Evolutionary conservation across 2,329 filamentous ascomycete genomes (phyloP).

Genomic region (Periconia macrospinosa): DNA sequence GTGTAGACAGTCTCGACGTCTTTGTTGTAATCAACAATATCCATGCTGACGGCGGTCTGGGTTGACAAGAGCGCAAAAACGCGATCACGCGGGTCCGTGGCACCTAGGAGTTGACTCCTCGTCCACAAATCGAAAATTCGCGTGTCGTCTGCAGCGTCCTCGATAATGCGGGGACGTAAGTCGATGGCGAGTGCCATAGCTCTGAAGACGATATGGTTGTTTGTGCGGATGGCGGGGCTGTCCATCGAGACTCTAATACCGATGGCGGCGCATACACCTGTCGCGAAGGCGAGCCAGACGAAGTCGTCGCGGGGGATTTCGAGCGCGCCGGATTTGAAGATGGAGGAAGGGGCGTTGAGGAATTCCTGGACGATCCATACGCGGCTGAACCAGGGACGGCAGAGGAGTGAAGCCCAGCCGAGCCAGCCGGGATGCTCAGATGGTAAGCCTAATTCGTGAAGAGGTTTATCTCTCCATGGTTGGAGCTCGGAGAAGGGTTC

Average conservation of each 20-base stretch:
- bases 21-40: slow-evolving; percentile 7
- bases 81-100: slow-evolving; percentile 10
- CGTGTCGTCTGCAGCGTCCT: neutral
- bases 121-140: slow-evolving; percentile 7
- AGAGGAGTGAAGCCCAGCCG: slow-evolving; percentile 10
- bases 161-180: neutral
- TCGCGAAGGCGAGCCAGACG: slow-evolving; percentile 5
- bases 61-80: slow-evolving; percentile 12
- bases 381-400: slow-evolving; percentile 11
- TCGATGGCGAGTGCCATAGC: neutral
- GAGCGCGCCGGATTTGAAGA: slow-evolving; percentile 10
- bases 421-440: slow-evolving; percentile 2
- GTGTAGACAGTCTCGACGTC: slow-evolving; percentile 1
- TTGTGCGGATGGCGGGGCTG: neutral
- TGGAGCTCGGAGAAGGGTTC: neutral
- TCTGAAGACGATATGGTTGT: neutral
- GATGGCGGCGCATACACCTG: slow-evolving; percentile 1
- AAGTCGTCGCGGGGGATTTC: slow-evolving; percentile 5
- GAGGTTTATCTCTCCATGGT: neutral
- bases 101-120: slow-evolving; percentile 8
- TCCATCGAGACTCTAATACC: neutral
- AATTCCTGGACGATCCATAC: slow-evolving; percentile 15
- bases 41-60: slow-evolving; percentile 3
- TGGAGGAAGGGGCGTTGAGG: slow-evolving; percentile 4
- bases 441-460: slow-evolving; percentile 1